A percentile compares a stretch with the other conserved stretches of the same genome.
Conservation (phyloP, 208 protist species). For the Leishmania amazonensis region DNA sequence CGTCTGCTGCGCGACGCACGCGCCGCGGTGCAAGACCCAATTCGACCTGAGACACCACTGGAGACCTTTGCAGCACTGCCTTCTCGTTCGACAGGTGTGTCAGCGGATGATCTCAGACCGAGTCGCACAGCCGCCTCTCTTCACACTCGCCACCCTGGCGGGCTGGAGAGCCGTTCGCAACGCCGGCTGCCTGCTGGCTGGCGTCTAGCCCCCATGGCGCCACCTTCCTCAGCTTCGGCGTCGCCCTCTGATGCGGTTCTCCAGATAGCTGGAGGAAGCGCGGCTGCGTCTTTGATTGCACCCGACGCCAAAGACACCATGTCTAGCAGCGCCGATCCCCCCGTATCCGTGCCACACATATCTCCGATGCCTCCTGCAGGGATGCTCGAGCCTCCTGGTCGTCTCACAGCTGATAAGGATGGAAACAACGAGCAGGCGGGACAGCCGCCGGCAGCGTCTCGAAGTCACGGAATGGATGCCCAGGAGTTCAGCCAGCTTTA, state of each 20-base stretch:
- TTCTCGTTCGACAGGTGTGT: not conserved
- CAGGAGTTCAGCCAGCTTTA: constrained; percentile 11
- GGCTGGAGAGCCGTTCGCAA: constrained; percentile 13
- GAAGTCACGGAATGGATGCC: not conserved
- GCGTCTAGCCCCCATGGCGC: constrained; percentile 30
- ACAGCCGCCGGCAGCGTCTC: not conserved
- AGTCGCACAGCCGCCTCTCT: not conserved
- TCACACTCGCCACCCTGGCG: constrained; percentile 3
- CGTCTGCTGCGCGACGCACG: constrained; percentile 67
- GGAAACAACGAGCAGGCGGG: not conserved
- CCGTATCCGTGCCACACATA: not conserved
- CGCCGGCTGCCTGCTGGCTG: constrained; percentile 33
- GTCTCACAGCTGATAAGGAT: not conserved
- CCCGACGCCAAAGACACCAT: not conserved
- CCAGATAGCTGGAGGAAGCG: not conserved
- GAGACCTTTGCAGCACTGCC: constrained; percentile 8
- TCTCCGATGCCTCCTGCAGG: not conserved
- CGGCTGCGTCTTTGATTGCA: not conserved
- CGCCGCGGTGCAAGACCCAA: constrained; percentile 47
- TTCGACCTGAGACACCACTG: constrained; percentile 59
- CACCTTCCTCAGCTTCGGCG: not conserved
- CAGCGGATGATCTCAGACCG: not conserved
- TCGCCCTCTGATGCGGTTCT: not conserved
- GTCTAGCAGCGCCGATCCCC: not conserved
- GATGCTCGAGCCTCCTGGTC: not conserved